Evolutionary conservation across 169 alveolate genomes (phyloP).

Genomic region (Plasmodium sp.): DNA sequence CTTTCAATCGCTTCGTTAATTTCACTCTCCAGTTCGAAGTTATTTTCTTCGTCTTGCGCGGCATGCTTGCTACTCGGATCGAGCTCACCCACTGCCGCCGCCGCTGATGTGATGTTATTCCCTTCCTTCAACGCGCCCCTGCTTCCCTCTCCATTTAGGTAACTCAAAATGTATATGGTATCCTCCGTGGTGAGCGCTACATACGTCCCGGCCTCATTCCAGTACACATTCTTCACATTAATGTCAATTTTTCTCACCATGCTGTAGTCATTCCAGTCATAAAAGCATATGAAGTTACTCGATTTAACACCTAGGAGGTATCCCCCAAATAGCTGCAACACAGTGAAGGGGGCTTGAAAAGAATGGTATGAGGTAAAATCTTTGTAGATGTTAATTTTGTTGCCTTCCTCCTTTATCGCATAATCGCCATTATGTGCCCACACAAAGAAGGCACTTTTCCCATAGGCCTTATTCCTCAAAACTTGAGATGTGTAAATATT

Average conservation of each 20-base stretch:
- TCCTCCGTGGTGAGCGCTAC: constrained; percentile 81
- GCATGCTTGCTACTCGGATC: constrained; percentile 6
- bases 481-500: constrained; percentile 94
- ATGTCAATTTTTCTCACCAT: constrained; percentile 62
- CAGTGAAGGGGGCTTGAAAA: constrained; percentile 89
- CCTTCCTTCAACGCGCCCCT: neutral
- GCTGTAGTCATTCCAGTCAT: constrained; percentile 93
- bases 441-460: constrained; percentile 94
- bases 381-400: constrained; percentile 87
- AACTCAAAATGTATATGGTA: constrained; percentile 78
- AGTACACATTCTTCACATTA: constrained; percentile 78
- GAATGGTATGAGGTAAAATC: constrained; percentile 88
- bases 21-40: constrained; percentile 80
- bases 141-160: constrained; percentile 26
- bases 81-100: neutral
- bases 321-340: constrained; percentile 94
- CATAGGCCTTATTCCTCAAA: constrained; percentile 93
- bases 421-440: constrained; percentile 96
- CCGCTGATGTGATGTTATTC: neutral
- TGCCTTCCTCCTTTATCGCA: constrained; percentile 94
- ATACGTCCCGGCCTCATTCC: constrained; percentile 79
- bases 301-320: constrained; percentile 90
- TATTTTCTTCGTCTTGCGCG: constrained; percentile 68
- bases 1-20: constrained; percentile 83
- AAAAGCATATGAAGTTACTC: constrained; percentile 93